Conservation (phyloP, 805 yeast genomes). For the Metschnikowia anglica region DNA sequence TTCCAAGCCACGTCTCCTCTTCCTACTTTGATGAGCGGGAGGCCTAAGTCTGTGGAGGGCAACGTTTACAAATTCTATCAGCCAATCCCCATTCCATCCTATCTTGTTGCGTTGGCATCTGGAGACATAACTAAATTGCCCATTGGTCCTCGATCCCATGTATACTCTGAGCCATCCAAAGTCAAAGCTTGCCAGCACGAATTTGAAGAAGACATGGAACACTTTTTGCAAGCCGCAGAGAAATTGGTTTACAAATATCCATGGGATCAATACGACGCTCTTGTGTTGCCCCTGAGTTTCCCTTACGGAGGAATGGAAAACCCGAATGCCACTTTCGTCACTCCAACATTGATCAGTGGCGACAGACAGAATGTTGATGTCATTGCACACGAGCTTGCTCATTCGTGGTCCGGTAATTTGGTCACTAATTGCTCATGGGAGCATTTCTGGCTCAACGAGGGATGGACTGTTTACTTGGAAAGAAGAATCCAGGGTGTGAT, state of each 20-base stretch:
- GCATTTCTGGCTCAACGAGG: conserved; percentile 93
- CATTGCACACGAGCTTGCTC: conserved; percentile 90
- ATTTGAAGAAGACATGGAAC: conserved; percentile 77
- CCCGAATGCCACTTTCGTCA: conserved; percentile 86
- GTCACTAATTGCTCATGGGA: conserved; percentile 92
- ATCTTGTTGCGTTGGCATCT: conserved; percentile 79
- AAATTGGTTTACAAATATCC: conserved; percentile 72
- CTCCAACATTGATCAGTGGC: conserved; percentile 83
- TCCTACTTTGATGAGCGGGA: conserved; percentile 76
- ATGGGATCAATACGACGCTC: conserved; percentile 80
- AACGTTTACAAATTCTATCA: conserved; percentile 57
- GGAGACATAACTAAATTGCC: conserved; percentile 68
- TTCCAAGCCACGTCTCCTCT: conserved; percentile 60
- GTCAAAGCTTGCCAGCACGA: conserved; percentile 72
- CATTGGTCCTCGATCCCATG: conserved; percentile 85
- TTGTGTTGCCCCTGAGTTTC: conserved; percentile 72
- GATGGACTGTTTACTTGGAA: conserved; percentile 93
- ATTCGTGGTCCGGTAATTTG: conserved; percentile 89
- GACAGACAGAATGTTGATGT: conserved; percentile 86
- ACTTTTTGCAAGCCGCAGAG: conserved; percentile 77
- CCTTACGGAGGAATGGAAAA: conserved; percentile 97
- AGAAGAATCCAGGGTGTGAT: conserved; percentile 74
- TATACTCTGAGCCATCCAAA: conserved; percentile 73
- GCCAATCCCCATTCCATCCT: conserved; percentile 81
- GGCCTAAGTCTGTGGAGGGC: conserved; percentile 27